Evolutionary conservation across 2,329 filamentous ascomycete genomes (phyloP).

Genomic region (Calonectria hongkongensis): DNA sequence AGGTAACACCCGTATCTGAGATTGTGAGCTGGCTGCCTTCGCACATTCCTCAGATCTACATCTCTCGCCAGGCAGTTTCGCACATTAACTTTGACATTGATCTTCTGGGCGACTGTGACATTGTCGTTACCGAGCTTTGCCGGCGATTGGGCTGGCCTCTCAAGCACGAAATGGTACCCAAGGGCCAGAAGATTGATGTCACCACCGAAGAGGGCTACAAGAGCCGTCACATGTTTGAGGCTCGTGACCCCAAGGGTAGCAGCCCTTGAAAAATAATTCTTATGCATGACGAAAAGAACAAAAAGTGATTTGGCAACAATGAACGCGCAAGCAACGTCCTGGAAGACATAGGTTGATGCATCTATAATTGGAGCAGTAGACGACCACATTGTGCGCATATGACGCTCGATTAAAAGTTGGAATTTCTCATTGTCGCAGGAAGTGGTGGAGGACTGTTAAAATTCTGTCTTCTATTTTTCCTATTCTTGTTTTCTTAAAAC

Average conservation of each 20-base stretch:
- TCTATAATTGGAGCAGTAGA: slow-evolving; percentile 5
- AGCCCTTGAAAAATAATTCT: background rate
- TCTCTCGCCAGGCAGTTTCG: slow-evolving; percentile 87
- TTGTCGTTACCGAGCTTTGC: slow-evolving; percentile 91
- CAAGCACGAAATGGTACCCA: slow-evolving; percentile 88
- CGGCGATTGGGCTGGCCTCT: slow-evolving; percentile 87
- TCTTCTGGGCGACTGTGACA: slow-evolving; percentile 94
- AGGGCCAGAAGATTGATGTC: slow-evolving; percentile 77
- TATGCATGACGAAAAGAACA: background rate
- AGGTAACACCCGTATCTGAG: slow-evolving; percentile 95
- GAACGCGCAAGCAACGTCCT: background rate
- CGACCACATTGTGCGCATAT: slow-evolving; percentile 18
- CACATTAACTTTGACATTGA: slow-evolving; percentile 98
- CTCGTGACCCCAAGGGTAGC: slow-evolving; percentile 31
- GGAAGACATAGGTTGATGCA: slow-evolving; percentile 22
- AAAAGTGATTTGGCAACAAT: slow-evolving; percentile 15
- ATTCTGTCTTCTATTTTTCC: slow-evolving; percentile 11
- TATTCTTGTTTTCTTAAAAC: background rate
- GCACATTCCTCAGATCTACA: slow-evolving; percentile 92
- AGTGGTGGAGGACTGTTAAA: slow-evolving; percentile 17
- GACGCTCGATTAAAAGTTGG: slow-evolving; percentile 18
- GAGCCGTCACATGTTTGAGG: slow-evolving; percentile 63
- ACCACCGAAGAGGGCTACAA: slow-evolving; percentile 58
- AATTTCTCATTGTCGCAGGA: slow-evolving; percentile 12
- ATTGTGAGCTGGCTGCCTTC: slow-evolving; percentile 87